Evolutionary conservation across 805 yeast species (phyloP).

Genomic region (Cyberlindnera xishuangbannaensis): DNA sequence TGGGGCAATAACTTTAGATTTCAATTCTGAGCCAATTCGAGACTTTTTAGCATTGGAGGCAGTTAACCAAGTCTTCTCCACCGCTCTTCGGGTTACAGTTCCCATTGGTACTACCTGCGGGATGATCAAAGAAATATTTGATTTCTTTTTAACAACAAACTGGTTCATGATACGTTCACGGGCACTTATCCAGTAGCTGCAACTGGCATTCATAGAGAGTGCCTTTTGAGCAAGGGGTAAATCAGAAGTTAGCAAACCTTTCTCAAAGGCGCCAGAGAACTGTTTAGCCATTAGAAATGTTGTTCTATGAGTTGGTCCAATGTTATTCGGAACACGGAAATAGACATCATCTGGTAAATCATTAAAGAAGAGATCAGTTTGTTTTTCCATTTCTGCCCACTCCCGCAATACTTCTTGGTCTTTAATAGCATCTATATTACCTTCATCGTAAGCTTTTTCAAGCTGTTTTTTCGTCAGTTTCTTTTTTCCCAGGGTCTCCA

Average conservation of each 20-base stretch:
- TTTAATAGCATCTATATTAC: neutral
- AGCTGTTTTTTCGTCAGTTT: slow-evolving; percentile 7
- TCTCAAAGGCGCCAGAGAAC: slow-evolving; percentile 66
- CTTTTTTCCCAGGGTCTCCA: slow-evolving; percentile 10
- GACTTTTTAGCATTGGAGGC: slow-evolving; percentile 88
- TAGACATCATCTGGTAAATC: slow-evolving; percentile 22
- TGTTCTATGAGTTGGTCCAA: slow-evolving; percentile 70
- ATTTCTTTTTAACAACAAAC: slow-evolving; percentile 64
- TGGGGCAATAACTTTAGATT: slow-evolving; percentile 83
- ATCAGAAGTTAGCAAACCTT: slow-evolving; percentile 64
- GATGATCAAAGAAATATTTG: slow-evolving; percentile 43
- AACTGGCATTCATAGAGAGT: slow-evolving; percentile 65
- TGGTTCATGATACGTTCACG: slow-evolving; percentile 81
- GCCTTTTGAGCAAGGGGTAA: slow-evolving; percentile 73
- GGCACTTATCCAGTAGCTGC: slow-evolving; percentile 91
- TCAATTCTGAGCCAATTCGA: slow-evolving; percentile 89
- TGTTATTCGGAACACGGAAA: slow-evolving; percentile 84
- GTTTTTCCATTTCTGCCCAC: slow-evolving; percentile 1
- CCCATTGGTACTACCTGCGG: slow-evolving; percentile 93
- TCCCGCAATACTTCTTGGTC: slow-evolving; percentile 5
- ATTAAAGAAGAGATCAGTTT: slow-evolving; percentile 6
- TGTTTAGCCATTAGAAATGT: slow-evolving; percentile 74
- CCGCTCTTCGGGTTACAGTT: slow-evolving; percentile 92
- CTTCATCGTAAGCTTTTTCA: slow-evolving; percentile 7
- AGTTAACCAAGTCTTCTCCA: slow-evolving; percentile 95